Conservation (phyloP, 768 basidiomycete species). For the Rhodotorula diobovata region DNA sequence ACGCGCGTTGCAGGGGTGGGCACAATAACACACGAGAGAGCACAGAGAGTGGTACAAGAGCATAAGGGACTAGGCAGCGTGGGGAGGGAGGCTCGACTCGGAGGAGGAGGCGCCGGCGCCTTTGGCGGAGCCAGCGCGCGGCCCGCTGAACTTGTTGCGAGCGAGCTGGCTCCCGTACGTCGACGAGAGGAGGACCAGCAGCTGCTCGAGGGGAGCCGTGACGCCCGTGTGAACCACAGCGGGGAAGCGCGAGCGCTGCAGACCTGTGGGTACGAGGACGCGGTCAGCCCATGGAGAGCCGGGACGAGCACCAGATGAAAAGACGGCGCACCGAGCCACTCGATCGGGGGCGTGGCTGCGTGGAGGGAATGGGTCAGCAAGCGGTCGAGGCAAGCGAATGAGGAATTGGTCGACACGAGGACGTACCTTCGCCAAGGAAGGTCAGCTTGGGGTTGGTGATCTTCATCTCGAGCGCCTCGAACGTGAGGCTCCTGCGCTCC, state of each 20-base stretch:
- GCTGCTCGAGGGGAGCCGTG: conserved; percentile 65
- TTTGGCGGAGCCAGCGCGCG: too few species aligned
- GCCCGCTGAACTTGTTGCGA: not conserved
- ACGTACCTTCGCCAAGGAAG: conserved; percentile 32
- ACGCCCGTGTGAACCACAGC: conserved; percentile 12
- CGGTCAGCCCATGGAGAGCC: too few species aligned
- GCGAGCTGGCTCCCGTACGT: conserved; percentile 4
- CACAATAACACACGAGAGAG: too few species aligned
- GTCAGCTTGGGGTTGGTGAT: conserved; percentile 29
- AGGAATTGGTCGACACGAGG: too few species aligned
- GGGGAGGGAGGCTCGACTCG: too few species aligned
- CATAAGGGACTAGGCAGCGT: too few species aligned
- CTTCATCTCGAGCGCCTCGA: conserved; percentile 28
- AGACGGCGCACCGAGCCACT: conserved; percentile 6
- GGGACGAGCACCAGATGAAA: too few species aligned
- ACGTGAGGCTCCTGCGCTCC: conserved; percentile 15
- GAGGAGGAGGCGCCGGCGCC: too few species aligned
- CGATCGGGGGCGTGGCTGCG: conserved; percentile 13
- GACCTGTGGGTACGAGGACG: not conserved
- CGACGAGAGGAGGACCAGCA: conserved; percentile 44
- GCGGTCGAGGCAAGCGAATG: too few species aligned
- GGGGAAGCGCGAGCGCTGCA: conserved; percentile 15
- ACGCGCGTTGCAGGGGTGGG: not conserved
- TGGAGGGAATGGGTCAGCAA: not conserved
- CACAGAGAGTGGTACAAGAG: too few species aligned